A percentile compares a stretch with the other conserved stretches of the same genome.
These are phyloP conservation scores for Gautieria morchelliformis DNA, from an alignment of 768 basidiomycete genomes.

Conservation along the genomic window DNA sequence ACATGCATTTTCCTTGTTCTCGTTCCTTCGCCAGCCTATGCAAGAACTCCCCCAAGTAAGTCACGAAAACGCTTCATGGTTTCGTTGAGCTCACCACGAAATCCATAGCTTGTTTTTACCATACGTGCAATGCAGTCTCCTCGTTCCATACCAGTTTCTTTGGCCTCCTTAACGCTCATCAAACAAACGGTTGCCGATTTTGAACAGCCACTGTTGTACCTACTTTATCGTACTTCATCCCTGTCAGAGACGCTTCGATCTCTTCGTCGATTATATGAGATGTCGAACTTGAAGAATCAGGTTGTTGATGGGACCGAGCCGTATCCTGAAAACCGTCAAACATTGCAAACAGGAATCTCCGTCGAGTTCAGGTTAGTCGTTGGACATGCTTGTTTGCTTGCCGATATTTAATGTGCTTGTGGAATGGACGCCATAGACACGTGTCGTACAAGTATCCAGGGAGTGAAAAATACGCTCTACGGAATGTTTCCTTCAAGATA, in stretches of 20 bases:
- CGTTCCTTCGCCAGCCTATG: slow-evolving; percentile 22
- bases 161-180: slow-evolving; percentile 54
- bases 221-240: slow-evolving; percentile 29
- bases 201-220: slow-evolving; percentile 31
- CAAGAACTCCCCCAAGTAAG: slow-evolving; percentile 52
- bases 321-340: slow-evolving; percentile 41
- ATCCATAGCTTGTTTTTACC: slow-evolving; percentile 48
- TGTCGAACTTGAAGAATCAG: slow-evolving; percentile 48
- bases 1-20: background rate
- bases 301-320: slow-evolving; percentile 42
- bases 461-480: slow-evolving; percentile 36
- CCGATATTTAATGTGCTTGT: no score
- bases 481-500: slow-evolving; percentile 60
- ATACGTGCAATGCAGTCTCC: slow-evolving; percentile 56
- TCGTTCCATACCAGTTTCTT: slow-evolving; percentile 49
- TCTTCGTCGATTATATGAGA: slow-evolving; percentile 55
- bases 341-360: slow-evolving; percentile 38
- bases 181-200: slow-evolving; percentile 44
- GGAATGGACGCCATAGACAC: slow-evolving; percentile 29
- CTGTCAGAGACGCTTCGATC: slow-evolving; percentile 35
- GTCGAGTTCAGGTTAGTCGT: slow-evolving; percentile 44
- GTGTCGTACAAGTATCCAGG: slow-evolving; percentile 63
- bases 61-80: background rate
- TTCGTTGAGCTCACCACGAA: background rate
- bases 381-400: no score